Evolutionary conservation across 345 rosid species (phyloP), one percentile per base, ranked within the genome.

Genomic region (Carallia pectinifolia): DNA sequence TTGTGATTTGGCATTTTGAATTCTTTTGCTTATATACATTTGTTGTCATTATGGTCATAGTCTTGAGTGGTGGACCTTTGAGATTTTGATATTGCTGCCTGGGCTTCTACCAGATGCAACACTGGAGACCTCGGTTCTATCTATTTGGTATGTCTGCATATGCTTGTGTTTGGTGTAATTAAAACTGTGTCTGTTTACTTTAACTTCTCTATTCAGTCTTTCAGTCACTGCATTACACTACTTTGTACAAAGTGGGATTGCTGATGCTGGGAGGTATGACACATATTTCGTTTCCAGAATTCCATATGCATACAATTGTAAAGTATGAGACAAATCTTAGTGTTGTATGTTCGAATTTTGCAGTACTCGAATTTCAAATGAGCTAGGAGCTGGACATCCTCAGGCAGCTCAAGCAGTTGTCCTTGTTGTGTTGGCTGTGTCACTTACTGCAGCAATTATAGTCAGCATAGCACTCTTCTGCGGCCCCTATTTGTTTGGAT

Each of bases 361-460:
- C 76, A 81, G 81, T n/a, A 72, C 79, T 52, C 79, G 85, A 7
- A 80, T 86, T 66, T 86, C 90, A 1, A 86, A 86, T 15, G 90
- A 84, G 74, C 38, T 86, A 13, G 90, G 90, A 48, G 81, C 86
- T 0, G 86, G 81, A 27, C 79, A 82, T 61, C 77, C 84, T 2
- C 58, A 58, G 33, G 55, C 44, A n/a, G 90, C 86, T 6, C 65
- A 72, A 59, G 23, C 72, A 31, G 84, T 77, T 1, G 82, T 71
- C 0, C 39, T 44, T 29, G 77, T 79, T 0, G 78, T 59, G 18
- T 23, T 77, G 56, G 48, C 7, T 38, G 74, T 81, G 0, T 73
- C 78, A 1, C 39, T 37, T 4, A 9, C 34, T 1, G 90, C 81
- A 62, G 81, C 79, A 12, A 38, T 62, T 18, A 54, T 75, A 0